Conservation (phyloP, 2,329 filamentous ascomycete genomes). For the Penicillium sp. region DNA sequence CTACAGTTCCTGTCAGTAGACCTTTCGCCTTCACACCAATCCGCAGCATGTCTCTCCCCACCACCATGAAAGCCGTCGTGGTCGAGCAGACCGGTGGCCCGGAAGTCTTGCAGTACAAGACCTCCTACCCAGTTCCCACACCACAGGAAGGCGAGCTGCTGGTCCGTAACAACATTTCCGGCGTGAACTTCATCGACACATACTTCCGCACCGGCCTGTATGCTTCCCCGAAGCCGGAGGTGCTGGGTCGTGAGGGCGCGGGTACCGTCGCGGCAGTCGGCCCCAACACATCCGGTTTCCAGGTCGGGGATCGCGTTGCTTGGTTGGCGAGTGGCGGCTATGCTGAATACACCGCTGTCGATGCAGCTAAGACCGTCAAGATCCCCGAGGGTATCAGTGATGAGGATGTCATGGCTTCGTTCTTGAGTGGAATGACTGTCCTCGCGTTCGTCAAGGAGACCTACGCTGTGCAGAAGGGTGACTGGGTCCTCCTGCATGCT, state of each 20-base stretch:
- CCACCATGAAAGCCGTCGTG: slow-evolving; percentile 71
- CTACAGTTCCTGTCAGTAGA: background rate
- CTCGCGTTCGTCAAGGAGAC: slow-evolving; percentile 76
- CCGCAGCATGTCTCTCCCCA: slow-evolving; percentile 53
- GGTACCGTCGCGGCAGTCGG: slow-evolving; percentile 68
- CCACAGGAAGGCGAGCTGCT: slow-evolving; percentile 70
- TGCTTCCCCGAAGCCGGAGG: slow-evolving; percentile 66
- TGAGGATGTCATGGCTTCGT: slow-evolving; percentile 64
- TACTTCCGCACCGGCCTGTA: slow-evolving; percentile 90
- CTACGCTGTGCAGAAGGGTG: slow-evolving; percentile 67
- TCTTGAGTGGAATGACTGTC: slow-evolving; percentile 83
- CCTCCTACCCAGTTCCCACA: slow-evolving; percentile 68
- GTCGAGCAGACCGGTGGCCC: slow-evolving; percentile 70
- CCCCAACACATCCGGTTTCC: slow-evolving; percentile 53
- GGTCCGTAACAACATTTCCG: slow-evolving; percentile 75
- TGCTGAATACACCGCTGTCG: slow-evolving; percentile 59
- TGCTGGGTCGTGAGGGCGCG: slow-evolving; percentile 75
- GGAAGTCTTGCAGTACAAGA: slow-evolving; percentile 70
- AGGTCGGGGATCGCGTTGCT: slow-evolving; percentile 68
- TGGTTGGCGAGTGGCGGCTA: slow-evolving; percentile 62
- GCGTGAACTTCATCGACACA: slow-evolving; percentile 87
- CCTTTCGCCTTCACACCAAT: slow-evolving; percentile 26
- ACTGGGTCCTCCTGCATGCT: slow-evolving; percentile 82
- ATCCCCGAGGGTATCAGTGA: slow-evolving; percentile 63
- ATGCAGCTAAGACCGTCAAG: slow-evolving; percentile 56